Conservation (phyloP, 1,139 yeast species). For the Yamadazyma conglobata region DNA sequence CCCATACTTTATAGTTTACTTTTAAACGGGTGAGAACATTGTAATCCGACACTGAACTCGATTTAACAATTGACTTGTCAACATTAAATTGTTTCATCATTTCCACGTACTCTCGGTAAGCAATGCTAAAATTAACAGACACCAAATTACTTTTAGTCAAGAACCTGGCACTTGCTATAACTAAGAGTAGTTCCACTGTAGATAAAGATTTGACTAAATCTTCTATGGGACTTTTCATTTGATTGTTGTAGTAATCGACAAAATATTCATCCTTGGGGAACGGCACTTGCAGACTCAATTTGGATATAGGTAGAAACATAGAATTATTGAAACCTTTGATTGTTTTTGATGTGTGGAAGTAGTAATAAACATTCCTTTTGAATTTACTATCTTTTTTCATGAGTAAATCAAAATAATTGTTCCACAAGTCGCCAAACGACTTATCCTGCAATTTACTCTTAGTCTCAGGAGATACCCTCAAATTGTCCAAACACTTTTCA, state of each 20-base stretch:
- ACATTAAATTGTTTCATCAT: slow-evolving; percentile 47
- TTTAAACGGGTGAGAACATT: slow-evolving; percentile 34
- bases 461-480: slow-evolving; percentile 22
- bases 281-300: slow-evolving; percentile 24
- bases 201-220: slow-evolving; percentile 49
- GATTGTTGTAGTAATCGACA: slow-evolving; percentile 17
- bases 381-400: slow-evolving; percentile 10
- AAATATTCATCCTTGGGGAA: slow-evolving; percentile 33
- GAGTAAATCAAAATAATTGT: slow-evolving; percentile 35
- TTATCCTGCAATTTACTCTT: slow-evolving; percentile 16
- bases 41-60: slow-evolving; percentile 32
- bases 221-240: slow-evolving; percentile 23
- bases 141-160: slow-evolving; percentile 55
- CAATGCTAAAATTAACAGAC: slow-evolving; percentile 67
- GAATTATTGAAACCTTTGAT: slow-evolving; percentile 51
- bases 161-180: slow-evolving; percentile 74
- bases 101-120: slow-evolving; percentile 69
- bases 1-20: slow-evolving; percentile 47
- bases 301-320: slow-evolving; percentile 46
- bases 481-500: slow-evolving; percentile 25
- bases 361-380: slow-evolving; percentile 29
- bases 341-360: slow-evolving; percentile 60
- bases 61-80: slow-evolving; percentile 24
- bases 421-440: slow-evolving; percentile 47
- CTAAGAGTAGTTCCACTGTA: slow-evolving; percentile 62